Base-by-base conservation (phyloP, 148 eudicot species). In the Fagopyrum homotropicum region DNA sequence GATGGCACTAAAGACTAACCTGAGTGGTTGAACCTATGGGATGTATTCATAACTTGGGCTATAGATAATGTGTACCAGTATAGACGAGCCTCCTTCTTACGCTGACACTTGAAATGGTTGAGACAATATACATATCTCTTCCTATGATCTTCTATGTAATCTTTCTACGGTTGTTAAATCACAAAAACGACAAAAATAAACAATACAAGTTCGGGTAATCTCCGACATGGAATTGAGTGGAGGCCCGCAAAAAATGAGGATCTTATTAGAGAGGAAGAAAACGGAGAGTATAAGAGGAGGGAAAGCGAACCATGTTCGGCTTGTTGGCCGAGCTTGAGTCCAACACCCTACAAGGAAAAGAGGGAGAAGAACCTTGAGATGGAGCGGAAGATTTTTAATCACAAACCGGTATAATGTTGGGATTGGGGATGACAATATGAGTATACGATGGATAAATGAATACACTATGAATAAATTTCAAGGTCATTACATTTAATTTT, bases 121-220 rank as follows among this genome's bases (percentile, higher is more conserved):
- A 64, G 88, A 74, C 99, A 91, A 45, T 79, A 77, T n/a, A 98
- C 99, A 90, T 88, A 0, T 81, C 96, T 84, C 93, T 90, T 90
- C 83, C 91, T 85, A 61, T 88, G 91, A 15, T 84, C 85, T 40
- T 95, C 97, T 43, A 95, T 95, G 75, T 95, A 86, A 85, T 95
- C 97, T 76, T 98, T 97, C 89, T 92, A 97, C 51, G 99, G 91
- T 97, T 95, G 87, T 77, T 75, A 79, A 81, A 64, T 49, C 56
- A 48, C 29, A 48, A 51, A 22, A 75, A 57, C 17, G 50, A 52
- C 56, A 59, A 22, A 8, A n/a, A 72, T n/a, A 72, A 44, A 44
- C 49, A 7, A 70, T 3, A 29, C 75, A 73, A 29, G 7, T 48
- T 16, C 60, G 10, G 52, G 45, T 45, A 70, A n/a, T 70, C 30